These are phyloP conservation scores for Alliaria petiolata DNA, from an alignment of 345 rosid genomes.

Conservation along the genomic window DNA sequence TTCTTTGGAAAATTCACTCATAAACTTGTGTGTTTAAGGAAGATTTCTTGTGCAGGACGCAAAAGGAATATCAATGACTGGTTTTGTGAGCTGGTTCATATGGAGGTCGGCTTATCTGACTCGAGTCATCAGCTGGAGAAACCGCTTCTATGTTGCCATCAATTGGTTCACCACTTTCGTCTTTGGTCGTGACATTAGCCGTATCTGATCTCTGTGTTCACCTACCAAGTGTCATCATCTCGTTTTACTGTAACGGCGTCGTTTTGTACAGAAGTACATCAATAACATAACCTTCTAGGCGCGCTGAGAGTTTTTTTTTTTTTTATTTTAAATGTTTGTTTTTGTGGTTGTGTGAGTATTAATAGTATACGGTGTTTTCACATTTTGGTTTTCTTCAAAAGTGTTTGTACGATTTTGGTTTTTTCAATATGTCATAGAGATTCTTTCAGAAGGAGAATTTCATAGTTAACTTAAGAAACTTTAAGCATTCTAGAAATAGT, in stretches of 20 bases:
- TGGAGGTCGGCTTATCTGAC: conserved; percentile 97
- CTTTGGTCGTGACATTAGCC: conserved; percentile 88
- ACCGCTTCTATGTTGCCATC: conserved; percentile 80
- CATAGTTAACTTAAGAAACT: background rate
- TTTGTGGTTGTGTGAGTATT: background rate
- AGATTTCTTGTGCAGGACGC: conserved; percentile 49
- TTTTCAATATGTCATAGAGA: background rate
- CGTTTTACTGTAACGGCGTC: background rate
- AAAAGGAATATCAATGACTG: conserved; percentile 71
- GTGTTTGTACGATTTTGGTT: background rate
- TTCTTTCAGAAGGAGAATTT: background rate
- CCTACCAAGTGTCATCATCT: too few species aligned
- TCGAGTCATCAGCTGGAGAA: conserved; percentile 94
- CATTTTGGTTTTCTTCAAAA: background rate
- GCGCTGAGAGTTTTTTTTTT: background rate
- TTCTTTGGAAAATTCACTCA: background rate
- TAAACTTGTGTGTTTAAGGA: background rate
- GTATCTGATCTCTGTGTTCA: conserved; percentile 43
- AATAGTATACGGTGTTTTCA: too few species aligned
- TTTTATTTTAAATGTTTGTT: background rate
- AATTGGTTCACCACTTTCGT: conserved; percentile 88
- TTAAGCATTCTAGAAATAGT: background rate
- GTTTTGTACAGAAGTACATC: background rate
- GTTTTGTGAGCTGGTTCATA: conserved; percentile 81
- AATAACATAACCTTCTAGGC: background rate